Base-by-base conservation (phyloP, 148 eudicot genomes). In the Spergularia bocconei region DNA sequence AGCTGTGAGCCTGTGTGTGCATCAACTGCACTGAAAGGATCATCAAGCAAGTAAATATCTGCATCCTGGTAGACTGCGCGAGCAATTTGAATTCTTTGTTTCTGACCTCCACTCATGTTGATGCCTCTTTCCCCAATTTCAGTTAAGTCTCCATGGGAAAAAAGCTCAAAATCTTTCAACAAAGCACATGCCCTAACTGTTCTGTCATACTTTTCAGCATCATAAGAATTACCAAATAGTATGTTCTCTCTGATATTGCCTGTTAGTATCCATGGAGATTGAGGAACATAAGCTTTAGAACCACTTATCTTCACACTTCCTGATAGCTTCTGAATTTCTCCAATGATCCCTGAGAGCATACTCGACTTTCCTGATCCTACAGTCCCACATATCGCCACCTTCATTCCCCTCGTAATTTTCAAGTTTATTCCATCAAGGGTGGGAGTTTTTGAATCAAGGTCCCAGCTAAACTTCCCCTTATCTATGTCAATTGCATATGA, bases 351-450 rank as follows among this genome's bases (percentile, higher is more conserved):
- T 4, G 96, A 88, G 7, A 96, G 89, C 83, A 96, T 75, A 69
- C 99, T 96, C 7, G 99, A 96, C 74, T 96, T 96, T 53, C 99
- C 99, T 25, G 99, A 92, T 64, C 99, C 99, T 2, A 96, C 99
- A 16, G 91, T 89, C 16, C 99, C 99, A 84, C 99, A 96, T 69
- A 96, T 86, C 14, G 99, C 99, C 63, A 96, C 98, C 75, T 89
- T 96, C 99, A 92, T 91, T 50, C 99, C 98, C 62, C 91, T 83
- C 25, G 75, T 84, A 16, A 89, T 88, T 44, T 81, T 62, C 73
- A 96, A 71, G 29, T 83, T 68, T 75, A 96, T 79, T 10, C 72
- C 79, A 71, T 89, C 97, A 21, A 96, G 94, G 62, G 84, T 92
- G 19, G 91, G 86, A 66, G 65, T 83, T 82, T 61, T 61, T 51